Conservation (phyloP, 2,329 filamentous ascomycete genomes). For the Zymoseptoria pseudotritici region DNA sequence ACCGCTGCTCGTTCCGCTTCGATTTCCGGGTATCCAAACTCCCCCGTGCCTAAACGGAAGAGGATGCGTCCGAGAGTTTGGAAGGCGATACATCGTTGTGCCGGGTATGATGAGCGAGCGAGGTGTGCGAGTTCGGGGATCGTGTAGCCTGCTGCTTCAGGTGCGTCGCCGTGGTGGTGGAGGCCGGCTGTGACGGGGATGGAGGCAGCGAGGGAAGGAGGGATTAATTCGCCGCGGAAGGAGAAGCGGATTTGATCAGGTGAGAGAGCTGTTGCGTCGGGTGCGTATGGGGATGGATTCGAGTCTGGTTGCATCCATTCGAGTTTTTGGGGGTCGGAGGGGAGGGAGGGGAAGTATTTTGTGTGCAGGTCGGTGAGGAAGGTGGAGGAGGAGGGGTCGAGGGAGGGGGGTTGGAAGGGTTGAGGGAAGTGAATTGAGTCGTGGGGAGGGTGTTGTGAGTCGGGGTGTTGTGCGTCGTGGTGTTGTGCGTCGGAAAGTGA, state of each 20-base stretch:
- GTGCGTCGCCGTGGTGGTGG: slow-evolving; percentile 88
- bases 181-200: slow-evolving; percentile 76
- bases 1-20: slow-evolving; percentile 15
- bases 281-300: slow-evolving; percentile 55
- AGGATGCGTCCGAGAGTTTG: slow-evolving; percentile 82
- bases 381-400: slow-evolving; percentile 74
- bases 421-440: slow-evolving; percentile 52
- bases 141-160: slow-evolving; percentile 90
- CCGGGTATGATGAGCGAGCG: slow-evolving; percentile 71
- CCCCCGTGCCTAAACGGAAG: slow-evolving; percentile 71
- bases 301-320: slow-evolving; percentile 77
- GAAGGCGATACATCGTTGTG: slow-evolving; percentile 84
- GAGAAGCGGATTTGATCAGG: slow-evolving; percentile 79
- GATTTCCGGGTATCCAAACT: slow-evolving; percentile 47
- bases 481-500: background rate
- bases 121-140: slow-evolving; percentile 76
- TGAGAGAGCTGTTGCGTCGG: slow-evolving; percentile 43
- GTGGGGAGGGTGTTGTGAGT: background rate
- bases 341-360: slow-evolving; percentile 88
- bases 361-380: slow-evolving; percentile 79
- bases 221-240: slow-evolving; percentile 72
- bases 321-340: slow-evolving; percentile 75
- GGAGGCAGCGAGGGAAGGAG: slow-evolving; percentile 64
- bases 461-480: background rate
- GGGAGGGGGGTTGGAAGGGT: slow-evolving; percentile 53